Evolutionary conservation across 2,329 filamentous ascomycete genomes (phyloP).

Genomic region (Cercospora nicotianae): DNA sequence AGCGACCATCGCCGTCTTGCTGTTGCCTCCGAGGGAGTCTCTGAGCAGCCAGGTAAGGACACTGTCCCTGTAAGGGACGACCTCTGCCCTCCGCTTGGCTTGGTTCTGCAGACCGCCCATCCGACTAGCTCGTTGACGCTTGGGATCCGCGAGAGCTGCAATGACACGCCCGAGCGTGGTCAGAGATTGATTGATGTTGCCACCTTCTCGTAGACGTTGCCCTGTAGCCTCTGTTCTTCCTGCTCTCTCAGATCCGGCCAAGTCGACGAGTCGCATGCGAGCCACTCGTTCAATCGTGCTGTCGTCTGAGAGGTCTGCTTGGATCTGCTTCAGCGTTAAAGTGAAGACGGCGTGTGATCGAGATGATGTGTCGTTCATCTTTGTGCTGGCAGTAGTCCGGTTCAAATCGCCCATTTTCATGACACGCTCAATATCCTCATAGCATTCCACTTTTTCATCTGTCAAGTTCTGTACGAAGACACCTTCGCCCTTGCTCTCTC

Average conservation of each 20-base stretch:
- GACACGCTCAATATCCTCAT: conserved; percentile 80
- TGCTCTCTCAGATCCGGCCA: conserved; percentile 91
- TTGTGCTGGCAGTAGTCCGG: conserved; percentile 87
- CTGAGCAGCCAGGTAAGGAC: conserved; percentile 84
- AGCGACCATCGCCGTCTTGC: conserved; percentile 98
- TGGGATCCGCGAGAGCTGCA: conserved; percentile 76
- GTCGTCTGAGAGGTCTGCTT: conserved; percentile 95
- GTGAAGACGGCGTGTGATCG: conserved; percentile 97
- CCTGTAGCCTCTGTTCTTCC: conserved; percentile 95
- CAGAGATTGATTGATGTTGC: conserved; percentile 98
- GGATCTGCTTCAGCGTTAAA: conserved; percentile 96
- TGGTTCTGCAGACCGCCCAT: conserved; percentile 49
- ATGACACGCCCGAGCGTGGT: conserved; percentile 95
- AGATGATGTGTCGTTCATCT: conserved; percentile 99
- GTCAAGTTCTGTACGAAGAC: conserved; percentile 97
- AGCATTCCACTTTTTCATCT: conserved; percentile 85
- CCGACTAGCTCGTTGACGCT: conserved; percentile 46
- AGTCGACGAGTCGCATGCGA: conserved; percentile 89
- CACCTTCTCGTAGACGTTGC: conserved; percentile 84
- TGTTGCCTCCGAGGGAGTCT: conserved; percentile 93
- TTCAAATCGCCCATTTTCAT: conserved; percentile 89
- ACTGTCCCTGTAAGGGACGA: conserved; percentile 92
- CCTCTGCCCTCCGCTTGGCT: conserved; percentile 51
- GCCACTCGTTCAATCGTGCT: conserved; percentile 94
- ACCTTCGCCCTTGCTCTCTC: conserved; percentile 90